Percentiles rank a stretch among this genome's conserved stretches.
These are phyloP conservation scores for Vachellia pachyceras DNA, from an alignment of 306 rosid genomes.

Conservation along the genomic window DNA sequence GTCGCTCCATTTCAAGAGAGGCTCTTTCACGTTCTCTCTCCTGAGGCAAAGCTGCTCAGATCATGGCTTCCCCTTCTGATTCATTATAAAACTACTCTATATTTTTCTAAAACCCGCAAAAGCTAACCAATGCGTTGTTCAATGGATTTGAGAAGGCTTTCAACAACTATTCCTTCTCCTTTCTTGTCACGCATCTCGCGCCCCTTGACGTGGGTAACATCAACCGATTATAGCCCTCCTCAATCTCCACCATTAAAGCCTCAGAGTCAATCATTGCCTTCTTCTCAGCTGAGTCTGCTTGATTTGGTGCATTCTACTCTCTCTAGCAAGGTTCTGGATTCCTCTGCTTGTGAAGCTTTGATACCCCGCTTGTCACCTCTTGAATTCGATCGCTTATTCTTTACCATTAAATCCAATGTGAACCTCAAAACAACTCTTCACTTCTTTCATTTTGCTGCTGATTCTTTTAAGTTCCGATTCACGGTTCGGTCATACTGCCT, in stretches of 20 bases:
- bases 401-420: slow-evolving; percentile 39
- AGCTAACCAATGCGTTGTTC: slow-evolving; percentile 31
- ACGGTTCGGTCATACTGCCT: slow-evolving; percentile 64
- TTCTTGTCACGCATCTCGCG: slow-evolving; percentile 41
- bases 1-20: not conserved
- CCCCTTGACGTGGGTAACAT: slow-evolving; percentile 47
- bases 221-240: slow-evolving; percentile 27
- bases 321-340: slow-evolving; percentile 54
- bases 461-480: slow-evolving; percentile 53
- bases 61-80: slow-evolving; percentile 17
- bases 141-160: slow-evolving; percentile 56
- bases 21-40: slow-evolving; percentile 7
- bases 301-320: slow-evolving; percentile 55
- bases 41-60: not conserved
- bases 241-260: slow-evolving; percentile 30
- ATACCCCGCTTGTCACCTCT: slow-evolving; percentile 63
- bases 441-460: slow-evolving; percentile 65
- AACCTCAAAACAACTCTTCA: slow-evolving; percentile 60
- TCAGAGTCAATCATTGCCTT: slow-evolving; percentile 33
- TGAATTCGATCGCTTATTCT: slow-evolving; percentile 60
- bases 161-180: slow-evolving; percentile 29
- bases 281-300: slow-evolving; percentile 29
- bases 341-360: slow-evolving; percentile 55
- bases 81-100: not conserved
- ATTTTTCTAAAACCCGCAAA: not conserved